Evolutionary conservation across 768 basidiomycete species (phyloP).

Genomic region (Ramaria sp.): DNA sequence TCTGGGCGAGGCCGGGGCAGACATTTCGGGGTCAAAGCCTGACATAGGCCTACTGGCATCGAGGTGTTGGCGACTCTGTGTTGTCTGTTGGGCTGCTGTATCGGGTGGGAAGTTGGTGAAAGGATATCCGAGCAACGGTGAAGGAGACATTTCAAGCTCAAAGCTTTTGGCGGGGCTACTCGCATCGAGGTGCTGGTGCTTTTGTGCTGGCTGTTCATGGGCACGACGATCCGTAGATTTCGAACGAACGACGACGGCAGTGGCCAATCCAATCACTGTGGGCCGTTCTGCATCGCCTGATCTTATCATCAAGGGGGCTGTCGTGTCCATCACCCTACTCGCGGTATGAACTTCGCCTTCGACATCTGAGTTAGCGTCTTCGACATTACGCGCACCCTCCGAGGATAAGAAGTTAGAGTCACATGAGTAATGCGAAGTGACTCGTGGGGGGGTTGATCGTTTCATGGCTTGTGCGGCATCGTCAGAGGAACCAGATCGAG

Average conservation of each 20-base stretch:
- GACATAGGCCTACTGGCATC: background rate
- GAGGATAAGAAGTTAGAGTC: background rate
- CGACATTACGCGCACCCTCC: background rate
- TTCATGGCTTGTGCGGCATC: background rate
- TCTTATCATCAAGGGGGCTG: background rate
- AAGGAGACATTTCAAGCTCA: background rate
- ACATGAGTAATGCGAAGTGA: background rate
- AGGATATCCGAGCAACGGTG: slow-evolving; percentile 4
- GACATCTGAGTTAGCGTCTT: background rate
- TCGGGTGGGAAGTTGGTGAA: slow-evolving; percentile 1
- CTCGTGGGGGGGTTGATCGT: background rate
- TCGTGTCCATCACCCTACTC: background rate
- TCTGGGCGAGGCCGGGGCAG: slow-evolving; percentile 1
- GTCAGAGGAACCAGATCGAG: background rate
- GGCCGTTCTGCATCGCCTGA: background rate
- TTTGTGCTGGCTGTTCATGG: background rate
- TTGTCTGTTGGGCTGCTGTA: too few relatives aligned
- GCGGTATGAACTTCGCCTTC: background rate
- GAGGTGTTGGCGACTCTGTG: too few relatives aligned
- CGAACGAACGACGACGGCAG: background rate
- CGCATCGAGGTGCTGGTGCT: background rate
- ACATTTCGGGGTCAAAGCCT: background rate
- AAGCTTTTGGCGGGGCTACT: too few relatives aligned
- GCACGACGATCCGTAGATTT: background rate
- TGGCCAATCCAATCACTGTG: background rate